A percentile compares a stretch with the other conserved stretches of the same genome.
Evolutionary conservation across 805 yeast species (phyloP).

Genomic region (Barnettozyma pratensis): DNA sequence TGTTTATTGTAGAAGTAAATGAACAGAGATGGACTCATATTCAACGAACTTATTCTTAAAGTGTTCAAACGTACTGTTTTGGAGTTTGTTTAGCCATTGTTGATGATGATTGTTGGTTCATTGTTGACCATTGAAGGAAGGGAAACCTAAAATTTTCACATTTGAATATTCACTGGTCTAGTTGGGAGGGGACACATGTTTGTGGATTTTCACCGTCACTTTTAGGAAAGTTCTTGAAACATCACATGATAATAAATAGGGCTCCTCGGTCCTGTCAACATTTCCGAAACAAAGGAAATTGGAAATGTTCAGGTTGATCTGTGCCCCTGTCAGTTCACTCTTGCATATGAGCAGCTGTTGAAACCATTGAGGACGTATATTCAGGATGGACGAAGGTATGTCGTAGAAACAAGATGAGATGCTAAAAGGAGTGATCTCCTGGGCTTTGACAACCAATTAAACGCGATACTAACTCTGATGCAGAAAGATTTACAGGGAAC

Average conservation of each 20-base stretch:
- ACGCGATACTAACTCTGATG: neutral
- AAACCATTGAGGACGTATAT: too few species aligned
- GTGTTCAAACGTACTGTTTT: slow-evolving; percentile 25
- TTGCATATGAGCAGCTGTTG: too few species aligned
- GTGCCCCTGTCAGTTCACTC: too few species aligned
- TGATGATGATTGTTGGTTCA: neutral
- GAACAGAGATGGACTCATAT: neutral
- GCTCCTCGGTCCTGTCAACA: too few species aligned
- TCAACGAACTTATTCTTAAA: slow-evolving; percentile 8
- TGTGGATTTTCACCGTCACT: too few species aligned
- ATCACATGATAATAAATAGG: too few species aligned
- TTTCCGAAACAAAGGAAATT: too few species aligned
- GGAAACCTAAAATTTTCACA: slow-evolving; percentile 4
- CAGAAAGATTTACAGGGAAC: neutral
- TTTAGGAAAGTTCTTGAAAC: too few species aligned
- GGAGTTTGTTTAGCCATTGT: slow-evolving; percentile 27
- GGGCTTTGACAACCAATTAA: too few species aligned
- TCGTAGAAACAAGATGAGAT: slow-evolving; percentile 51
- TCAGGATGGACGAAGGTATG: too few species aligned
- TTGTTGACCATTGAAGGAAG: neutral
- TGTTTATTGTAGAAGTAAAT: neutral
- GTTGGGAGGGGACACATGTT: too few species aligned
- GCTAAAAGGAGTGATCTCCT: slow-evolving; percentile 44
- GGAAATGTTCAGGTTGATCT: too few species aligned
- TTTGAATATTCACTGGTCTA: neutral